Percentiles rank a stretch among this genome's conserved stretches.
phyloP scores from a whole-genome alignment of 768 basidiomycete genomes.

The Sarcomyxa edulis region DNA sequence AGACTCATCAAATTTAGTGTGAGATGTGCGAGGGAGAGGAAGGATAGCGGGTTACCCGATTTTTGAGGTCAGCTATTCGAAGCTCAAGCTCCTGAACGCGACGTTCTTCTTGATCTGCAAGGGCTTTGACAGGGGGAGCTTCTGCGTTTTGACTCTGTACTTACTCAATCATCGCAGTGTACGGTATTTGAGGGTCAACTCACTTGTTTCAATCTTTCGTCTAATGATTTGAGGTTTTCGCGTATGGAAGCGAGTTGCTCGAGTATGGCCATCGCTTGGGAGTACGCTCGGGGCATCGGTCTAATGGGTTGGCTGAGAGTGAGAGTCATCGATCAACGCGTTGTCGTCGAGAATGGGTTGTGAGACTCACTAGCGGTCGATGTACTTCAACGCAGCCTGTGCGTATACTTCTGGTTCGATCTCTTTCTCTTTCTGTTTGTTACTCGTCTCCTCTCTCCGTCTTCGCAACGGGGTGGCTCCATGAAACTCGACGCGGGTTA shows the following conservation, averaged over 20 bases:
- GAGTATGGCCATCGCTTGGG: slow-evolving; percentile 38
- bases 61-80: slow-evolving; percentile 31
- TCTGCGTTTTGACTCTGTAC: slow-evolving; percentile 19
- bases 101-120: slow-evolving; percentile 36
- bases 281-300: slow-evolving; percentile 47
- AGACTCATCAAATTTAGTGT: too few relatives aligned
- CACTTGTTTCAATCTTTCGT: slow-evolving; percentile 26
- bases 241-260: slow-evolving; percentile 32
- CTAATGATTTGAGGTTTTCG: slow-evolving; percentile 29
- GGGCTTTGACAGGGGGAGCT: slow-evolving; percentile 25
- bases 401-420: slow-evolving; percentile 73
- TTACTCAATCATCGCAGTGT: slow-evolving; percentile 11
- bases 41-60: slow-evolving; percentile 25
- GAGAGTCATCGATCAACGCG: background rate
- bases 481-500: slow-evolving; percentile 60
- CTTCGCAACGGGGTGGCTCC: slow-evolving; percentile 64
- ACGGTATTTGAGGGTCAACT: slow-evolving; percentile 6
- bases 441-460: slow-evolving; percentile 1
- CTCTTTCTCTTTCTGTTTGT: slow-evolving; percentile 33
- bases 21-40: slow-evolving; percentile 1
- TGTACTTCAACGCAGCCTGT: slow-evolving; percentile 68
- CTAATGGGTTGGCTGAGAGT: slow-evolving; percentile 33
- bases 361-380: slow-evolving; percentile 67
- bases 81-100: slow-evolving; percentile 31
- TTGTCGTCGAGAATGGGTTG: background rate